phyloP scores from a whole-genome alignment of 2,329 filamentous ascomycete species.

The Furcasterigmium furcatum region DNA sequence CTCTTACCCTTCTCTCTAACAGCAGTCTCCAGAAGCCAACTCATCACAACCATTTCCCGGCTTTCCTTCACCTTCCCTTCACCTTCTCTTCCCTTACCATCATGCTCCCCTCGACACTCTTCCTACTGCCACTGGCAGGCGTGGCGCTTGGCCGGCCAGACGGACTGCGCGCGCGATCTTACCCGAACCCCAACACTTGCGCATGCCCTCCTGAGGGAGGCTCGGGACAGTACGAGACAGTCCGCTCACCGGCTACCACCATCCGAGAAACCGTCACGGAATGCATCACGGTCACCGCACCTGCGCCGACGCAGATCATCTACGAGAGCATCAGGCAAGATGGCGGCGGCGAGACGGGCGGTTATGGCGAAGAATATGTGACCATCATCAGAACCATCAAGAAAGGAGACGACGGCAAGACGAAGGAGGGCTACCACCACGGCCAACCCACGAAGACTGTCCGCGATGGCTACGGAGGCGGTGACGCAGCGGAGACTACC shows the following conservation, averaged over 20 bases:
- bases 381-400: conserved; percentile 17
- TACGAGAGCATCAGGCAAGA: conserved; percentile 11
- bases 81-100: background rate
- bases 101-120: background rate
- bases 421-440: conserved; percentile 8
- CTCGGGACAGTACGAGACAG: background rate
- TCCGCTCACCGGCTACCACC: conserved; percentile 7
- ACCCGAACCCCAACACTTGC: conserved; percentile 10
- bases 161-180: conserved; percentile 6
- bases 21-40: background rate
- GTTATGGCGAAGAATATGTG: background rate
- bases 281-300: conserved; percentile 15
- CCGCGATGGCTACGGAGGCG: background rate
- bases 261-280: conserved; percentile 22
- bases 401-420: conserved; percentile 16
- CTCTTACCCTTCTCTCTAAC: too few relatives aligned
- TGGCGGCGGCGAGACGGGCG: background rate
- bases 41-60: background rate
- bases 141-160: conserved; percentile 6
- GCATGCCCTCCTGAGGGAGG: conserved; percentile 1
- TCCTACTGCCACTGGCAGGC: background rate
- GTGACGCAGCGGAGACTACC: background rate
- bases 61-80: background rate
- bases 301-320: conserved; percentile 17
- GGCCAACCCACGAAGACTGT: background rate